Conservation (phyloP, 306 rosid genomes). For the Neltuma alba region DNA sequence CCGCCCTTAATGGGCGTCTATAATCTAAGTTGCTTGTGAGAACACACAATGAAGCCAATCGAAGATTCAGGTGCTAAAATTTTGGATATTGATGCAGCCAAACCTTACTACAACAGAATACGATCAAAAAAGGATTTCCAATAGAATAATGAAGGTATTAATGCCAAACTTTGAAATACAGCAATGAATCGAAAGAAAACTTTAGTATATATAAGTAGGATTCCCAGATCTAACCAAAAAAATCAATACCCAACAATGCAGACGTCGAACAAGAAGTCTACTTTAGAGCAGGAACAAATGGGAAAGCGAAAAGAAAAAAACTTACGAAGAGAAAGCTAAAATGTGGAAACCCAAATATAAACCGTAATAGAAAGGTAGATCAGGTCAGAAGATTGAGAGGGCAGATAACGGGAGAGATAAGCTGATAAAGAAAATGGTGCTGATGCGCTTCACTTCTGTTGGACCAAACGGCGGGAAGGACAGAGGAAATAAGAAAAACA, state of each 20-base stretch:
- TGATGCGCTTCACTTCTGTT: neutral
- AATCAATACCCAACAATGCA: neutral
- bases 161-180: neutral
- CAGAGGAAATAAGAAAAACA: neutral
- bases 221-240: constrained; percentile 29
- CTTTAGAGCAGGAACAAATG: neutral
- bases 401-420: neutral
- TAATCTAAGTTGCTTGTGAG: neutral
- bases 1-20: neutral
- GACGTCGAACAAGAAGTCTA: neutral
- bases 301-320: neutral
- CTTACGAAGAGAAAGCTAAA: neutral
- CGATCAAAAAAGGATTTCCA: neutral
- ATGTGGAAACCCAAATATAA: neutral
- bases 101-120: constrained; percentile 4
- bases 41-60: constrained; percentile 12
- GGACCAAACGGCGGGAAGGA: neutral
- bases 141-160: neutral
- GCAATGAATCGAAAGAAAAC: neutral
- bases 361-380: neutral
- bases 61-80: neutral
- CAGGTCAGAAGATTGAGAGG: neutral
- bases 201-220: neutral
- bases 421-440: constrained; percentile 24
- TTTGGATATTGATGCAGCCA: neutral